These are phyloP conservation scores for Chenopodium quinoa DNA, from an alignment of 148 eudicot genomes.

Conservation along the genomic window DNA sequence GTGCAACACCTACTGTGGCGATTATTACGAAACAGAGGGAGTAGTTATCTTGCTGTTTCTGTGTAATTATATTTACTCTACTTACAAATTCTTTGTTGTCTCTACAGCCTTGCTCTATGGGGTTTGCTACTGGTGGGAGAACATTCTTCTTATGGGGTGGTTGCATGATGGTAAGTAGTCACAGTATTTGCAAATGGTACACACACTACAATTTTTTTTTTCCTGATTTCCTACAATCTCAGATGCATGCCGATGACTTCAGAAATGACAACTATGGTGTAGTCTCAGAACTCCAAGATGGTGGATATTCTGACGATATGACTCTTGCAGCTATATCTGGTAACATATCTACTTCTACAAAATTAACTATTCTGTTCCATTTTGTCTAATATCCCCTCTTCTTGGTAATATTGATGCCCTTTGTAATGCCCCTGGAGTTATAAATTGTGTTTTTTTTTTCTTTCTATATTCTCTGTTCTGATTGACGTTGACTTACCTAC, in stretches of 20 bases:
- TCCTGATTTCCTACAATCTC: slow-evolving; percentile 24
- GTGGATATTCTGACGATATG: slow-evolving; percentile 99
- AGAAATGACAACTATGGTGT: slow-evolving; percentile 76
- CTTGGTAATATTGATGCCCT: slow-evolving; percentile 1
- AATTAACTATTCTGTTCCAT: background rate
- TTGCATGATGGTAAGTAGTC: slow-evolving; percentile 90
- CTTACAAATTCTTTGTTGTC: slow-evolving; percentile 8
- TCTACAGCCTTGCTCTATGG: slow-evolving; percentile 97
- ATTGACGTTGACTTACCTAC: background rate
- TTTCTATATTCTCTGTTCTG: background rate
- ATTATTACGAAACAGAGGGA: too few relatives aligned
- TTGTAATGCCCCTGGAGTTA: background rate
- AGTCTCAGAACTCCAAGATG: slow-evolving; percentile 88
- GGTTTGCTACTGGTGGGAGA: slow-evolving; percentile 96
- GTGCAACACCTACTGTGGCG: too few relatives aligned
- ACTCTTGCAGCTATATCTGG: slow-evolving; percentile 99
- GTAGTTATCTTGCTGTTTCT: background rate
- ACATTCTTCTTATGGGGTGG: slow-evolving; percentile 99
- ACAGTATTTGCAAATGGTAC: slow-evolving; percentile 14
- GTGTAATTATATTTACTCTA: background rate
- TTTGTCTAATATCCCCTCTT: background rate
- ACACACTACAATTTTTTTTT: background rate
- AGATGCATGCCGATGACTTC: slow-evolving; percentile 99
- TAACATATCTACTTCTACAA: slow-evolving; percentile 23
- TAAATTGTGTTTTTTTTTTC: background rate